Evolutionary conservation across 1,139 yeast species (phyloP).

Genomic region (Meyerozyma elateridarum): DNA sequence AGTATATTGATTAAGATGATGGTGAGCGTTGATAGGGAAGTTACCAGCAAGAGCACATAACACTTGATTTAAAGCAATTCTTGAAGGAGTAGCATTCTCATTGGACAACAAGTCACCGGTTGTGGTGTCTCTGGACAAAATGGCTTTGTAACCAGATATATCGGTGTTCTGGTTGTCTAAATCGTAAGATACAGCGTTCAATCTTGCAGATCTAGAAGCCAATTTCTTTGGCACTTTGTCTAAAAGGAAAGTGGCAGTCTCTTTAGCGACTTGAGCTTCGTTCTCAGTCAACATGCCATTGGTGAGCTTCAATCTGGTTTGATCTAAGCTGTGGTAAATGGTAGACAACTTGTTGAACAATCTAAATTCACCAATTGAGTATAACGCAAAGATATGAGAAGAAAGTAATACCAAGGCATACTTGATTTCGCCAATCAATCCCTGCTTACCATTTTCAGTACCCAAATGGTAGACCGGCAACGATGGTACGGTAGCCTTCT

Average conservation of each 20-base stretch:
- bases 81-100: conserved; percentile 43
- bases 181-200: conserved; percentile 35
- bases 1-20: conserved; percentile 24
- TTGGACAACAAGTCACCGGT: conserved; percentile 60
- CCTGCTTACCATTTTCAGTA: conserved; percentile 31
- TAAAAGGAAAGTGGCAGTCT: conserved; percentile 56
- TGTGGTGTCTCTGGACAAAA: conserved; percentile 56
- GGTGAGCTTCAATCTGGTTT: conserved; percentile 55
- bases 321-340: conserved; percentile 58
- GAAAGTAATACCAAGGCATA: conserved; percentile 54
- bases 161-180: conserved; percentile 48
- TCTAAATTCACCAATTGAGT: conserved; percentile 64
- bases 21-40: conserved; percentile 53
- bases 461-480: conserved; percentile 44
- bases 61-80: conserved; percentile 64
- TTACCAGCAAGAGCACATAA: conserved; percentile 70
- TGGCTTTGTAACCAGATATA: conserved; percentile 71
- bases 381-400: conserved; percentile 63
- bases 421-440: conserved; percentile 50
- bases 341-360: conserved; percentile 51
- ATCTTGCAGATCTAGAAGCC: conserved; percentile 41
- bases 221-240: conserved; percentile 67
- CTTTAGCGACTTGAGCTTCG: conserved; percentile 54
- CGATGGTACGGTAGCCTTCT: conserved; percentile 12
- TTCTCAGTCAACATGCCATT: conserved; percentile 54